A percentile compares a stretch with the other conserved stretches of the same genome.
Evolutionary conservation across 2,329 filamentous ascomycete genomes (phyloP).

Genomic region (Phaeoacremonium minimum): DNA sequence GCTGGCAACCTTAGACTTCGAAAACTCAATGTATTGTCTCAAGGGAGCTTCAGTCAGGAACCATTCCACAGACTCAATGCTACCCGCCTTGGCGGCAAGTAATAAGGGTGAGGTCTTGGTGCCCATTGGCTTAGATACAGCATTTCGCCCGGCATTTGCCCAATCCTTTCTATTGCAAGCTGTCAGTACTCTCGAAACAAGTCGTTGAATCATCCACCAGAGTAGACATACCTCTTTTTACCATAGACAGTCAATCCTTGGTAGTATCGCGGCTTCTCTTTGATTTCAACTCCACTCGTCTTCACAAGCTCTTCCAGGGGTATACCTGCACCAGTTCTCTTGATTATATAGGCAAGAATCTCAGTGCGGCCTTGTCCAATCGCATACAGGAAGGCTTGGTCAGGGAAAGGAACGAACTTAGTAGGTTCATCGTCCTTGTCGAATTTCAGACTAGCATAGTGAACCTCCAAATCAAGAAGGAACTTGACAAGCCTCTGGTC

Average conservation of each 20-base stretch:
- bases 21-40: slow-evolving; percentile 65
- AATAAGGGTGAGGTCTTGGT: slow-evolving; percentile 54
- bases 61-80: slow-evolving; percentile 69
- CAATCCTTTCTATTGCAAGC: slow-evolving; percentile 55
- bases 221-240: slow-evolving; percentile 49
- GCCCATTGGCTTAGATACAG: slow-evolving; percentile 32
- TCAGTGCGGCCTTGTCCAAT: slow-evolving; percentile 45
- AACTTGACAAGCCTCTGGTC: slow-evolving; percentile 50
- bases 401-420: slow-evolving; percentile 32
- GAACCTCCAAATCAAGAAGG: slow-evolving; percentile 49
- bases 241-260: slow-evolving; percentile 74
- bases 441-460: slow-evolving; percentile 35
- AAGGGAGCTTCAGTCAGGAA: slow-evolving; percentile 69
- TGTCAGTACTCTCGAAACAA: no score
- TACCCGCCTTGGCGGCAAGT: slow-evolving; percentile 50
- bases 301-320: slow-evolving; percentile 64
- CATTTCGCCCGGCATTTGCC: slow-evolving; percentile 58
- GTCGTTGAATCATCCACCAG: not conserved
- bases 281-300: slow-evolving; percentile 58
- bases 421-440: slow-evolving; percentile 24
- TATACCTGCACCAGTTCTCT: slow-evolving; percentile 62
- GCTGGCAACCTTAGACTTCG: slow-evolving; percentile 50
- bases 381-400: slow-evolving; percentile 35
- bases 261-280: slow-evolving; percentile 67
- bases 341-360: slow-evolving; percentile 61